phyloP scores from a whole-genome alignment of 1,284 basidiomycete genomes.

The Cutaneotrichosporon arboriforme region DNA sequence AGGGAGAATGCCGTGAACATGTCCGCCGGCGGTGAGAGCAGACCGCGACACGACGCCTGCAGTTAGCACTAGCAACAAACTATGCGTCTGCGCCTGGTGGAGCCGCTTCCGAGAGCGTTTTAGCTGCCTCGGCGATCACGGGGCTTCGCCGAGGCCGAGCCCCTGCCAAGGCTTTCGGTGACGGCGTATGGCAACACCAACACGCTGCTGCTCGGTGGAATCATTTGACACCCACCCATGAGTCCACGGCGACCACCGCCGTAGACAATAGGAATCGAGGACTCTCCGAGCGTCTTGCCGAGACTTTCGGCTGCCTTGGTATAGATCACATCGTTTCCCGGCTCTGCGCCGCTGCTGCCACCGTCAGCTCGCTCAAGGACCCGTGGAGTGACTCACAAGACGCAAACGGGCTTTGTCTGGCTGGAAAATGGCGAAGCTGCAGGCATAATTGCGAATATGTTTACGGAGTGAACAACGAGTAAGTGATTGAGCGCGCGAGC shows the following conservation, averaged over 20 bases:
- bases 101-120: too few relatives aligned
- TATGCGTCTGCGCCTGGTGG: too few relatives aligned
- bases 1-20: constrained; percentile 76
- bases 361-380: constrained; percentile 3
- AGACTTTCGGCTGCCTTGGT: constrained; percentile 67
- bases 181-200: too few relatives aligned
- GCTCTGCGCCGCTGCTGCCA: constrained; percentile 62
- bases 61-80: neutral
- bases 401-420: constrained; percentile 40
- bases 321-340: constrained; percentile 60
- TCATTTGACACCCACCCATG: constrained; percentile 61
- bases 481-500: too few relatives aligned
- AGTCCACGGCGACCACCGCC: constrained; percentile 77
- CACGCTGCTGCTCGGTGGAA: too few relatives aligned
- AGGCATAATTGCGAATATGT: too few relatives aligned
- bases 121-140: too few relatives aligned
- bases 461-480: too few relatives aligned
- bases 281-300: constrained; percentile 63
- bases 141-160: neutral
- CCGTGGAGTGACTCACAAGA: constrained; percentile 34
- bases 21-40: constrained; percentile 62
- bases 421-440: constrained; percentile 20
- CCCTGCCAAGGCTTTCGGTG: neutral
- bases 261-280: constrained; percentile 69
- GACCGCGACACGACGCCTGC: constrained; percentile 64